Base-by-base conservation (phyloP, 2,329 filamentous ascomycete genomes). In the Chlorencoelia australis region DNA sequence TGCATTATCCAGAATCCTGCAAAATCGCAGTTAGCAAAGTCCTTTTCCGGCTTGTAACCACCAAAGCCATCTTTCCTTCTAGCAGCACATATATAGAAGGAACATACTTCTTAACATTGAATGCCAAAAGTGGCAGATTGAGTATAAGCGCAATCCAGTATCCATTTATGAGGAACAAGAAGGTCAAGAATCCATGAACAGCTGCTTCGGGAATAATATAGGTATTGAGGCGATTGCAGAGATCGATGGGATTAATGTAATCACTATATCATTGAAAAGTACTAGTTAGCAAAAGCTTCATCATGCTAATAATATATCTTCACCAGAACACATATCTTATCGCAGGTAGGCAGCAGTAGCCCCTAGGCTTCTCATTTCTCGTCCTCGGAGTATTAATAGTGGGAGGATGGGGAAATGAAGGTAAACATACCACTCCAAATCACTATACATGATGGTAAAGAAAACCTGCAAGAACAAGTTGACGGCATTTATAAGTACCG, bases 371-470 rank as follows among this genome's bases (percentile, higher is more conserved):
- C 17, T 29, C 17, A 20, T 21, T 33, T 29, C 24, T 25, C 7
- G 30, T n/a, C n/a, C n/a, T n/a, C 10, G 13, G n/a, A 14, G 5
- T 21, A 9, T 10, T 7, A 26, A 26, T 24, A 30, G 13, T 22
- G 18, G 16, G 16, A 21, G 7, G 20, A 4, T 16, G 21, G 20
- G 8, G 10, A 15, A 19, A 11, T 16, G 31, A 9, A 28, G 14
- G 7, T 7, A n/a, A 22, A 71, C 84, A 58, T 69, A 94, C 88
- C 91, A 98, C 82, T 98, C 91, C 57, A 98, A 68, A 73, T 98
- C 91, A 65, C 86, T 94, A 69, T 96, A 98, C 93, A 98, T 98
- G 60, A 98, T 98, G 41, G 91, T 98, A 71, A 98, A 98, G 75
- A 98, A 98, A 55, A 98, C 91, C 70, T 98, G 93, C 40, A 98